Evolutionary conservation across 139 green algal species (phyloP), one percentile per base, ranked within the genome.

Genomic region (Chlorella sp.): DNA sequence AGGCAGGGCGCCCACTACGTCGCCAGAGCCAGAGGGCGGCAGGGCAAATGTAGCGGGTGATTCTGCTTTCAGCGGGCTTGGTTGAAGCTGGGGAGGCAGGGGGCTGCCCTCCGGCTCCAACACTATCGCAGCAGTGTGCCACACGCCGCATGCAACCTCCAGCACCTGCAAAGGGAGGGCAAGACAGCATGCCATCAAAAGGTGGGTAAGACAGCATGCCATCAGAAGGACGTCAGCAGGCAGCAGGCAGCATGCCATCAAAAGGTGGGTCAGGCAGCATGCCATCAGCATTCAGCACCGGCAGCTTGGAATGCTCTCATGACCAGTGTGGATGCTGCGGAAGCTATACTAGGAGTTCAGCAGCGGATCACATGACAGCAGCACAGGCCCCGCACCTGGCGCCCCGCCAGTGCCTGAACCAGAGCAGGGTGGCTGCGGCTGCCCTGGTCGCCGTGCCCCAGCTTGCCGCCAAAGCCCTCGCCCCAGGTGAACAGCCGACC

Each of bases 401-500:
- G 26, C 21, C 82, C 87, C 36, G 85, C 74, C 28, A 97, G 80
- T 0, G 89, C 87, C 30, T 90, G 44, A 69, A 96, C 91, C 41
- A 78, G 71, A 0, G 87, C 83, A 1, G 93, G 93, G 21, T 84
- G 55, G 5, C 30, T n/a, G 38, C 75, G 81, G 41, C 20, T 71
- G 15, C 62, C 44, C 15, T 89, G 72, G 87, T 92, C 85, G 34
- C 94, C 94, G 65, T 98, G 96, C 1, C 96, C 97, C 38, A 99
- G 92, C 83, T 94, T 94, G 13, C 96, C 95, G 80, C 94, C 95
- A 67, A 95, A 86, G n/a, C 96, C 96, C 74, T 98, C 94, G 28
- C 97, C 97, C 95, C 97, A 99, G 0, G 95, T 98, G 91, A 94
- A 99, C 30, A 99, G 91, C 26, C 69, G 30, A 16, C 96, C 93